These are phyloP conservation scores for Allium sativum DNA, from an alignment of 106 monocot genomes.

Conservation along the genomic window DNA sequence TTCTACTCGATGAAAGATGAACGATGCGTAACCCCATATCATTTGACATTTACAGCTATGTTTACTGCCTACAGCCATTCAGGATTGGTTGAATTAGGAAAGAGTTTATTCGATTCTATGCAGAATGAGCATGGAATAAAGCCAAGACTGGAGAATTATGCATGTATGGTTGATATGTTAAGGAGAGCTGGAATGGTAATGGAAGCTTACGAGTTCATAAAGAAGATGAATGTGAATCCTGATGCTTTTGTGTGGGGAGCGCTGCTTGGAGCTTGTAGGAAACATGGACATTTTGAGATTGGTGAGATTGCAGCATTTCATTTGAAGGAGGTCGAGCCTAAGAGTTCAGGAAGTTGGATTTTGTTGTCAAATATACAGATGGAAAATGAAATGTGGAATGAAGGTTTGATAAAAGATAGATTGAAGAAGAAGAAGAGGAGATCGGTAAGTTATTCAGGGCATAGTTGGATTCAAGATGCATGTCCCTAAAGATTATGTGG, in stretches of 20 bases:
- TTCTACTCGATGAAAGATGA: conserved; percentile 24
- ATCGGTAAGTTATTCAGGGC: conserved; percentile 8
- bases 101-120: conserved; percentile 28
- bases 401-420: conserved; percentile 25
- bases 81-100: conserved; percentile 39
- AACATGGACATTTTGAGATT: conserved; percentile 25
- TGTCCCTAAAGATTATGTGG: too few species aligned
- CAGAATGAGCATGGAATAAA: conserved; percentile 20
- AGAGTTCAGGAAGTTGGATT: conserved; percentile 18
- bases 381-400: conserved; percentile 19
- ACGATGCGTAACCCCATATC: conserved; percentile 18
- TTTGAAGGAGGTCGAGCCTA: conserved; percentile 31
- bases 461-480: conserved; percentile 27
- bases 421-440: conserved; percentile 13
- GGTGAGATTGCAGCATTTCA: conserved; percentile 26
- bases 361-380: conserved; percentile 18
- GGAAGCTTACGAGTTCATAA: conserved; percentile 36
- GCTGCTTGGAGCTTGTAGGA: conserved; percentile 36
- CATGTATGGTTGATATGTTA: conserved; percentile 60
- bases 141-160: conserved; percentile 56
- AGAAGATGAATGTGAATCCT: conserved; percentile 34
- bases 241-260: conserved; percentile 67
- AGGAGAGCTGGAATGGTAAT: conserved; percentile 34
- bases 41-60: conserved; percentile 44
- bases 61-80: conserved; percentile 52